These are phyloP conservation scores for Fistulifera pelliculosa DNA, from an alignment of 108 stramenopile genomes.

Conservation along the genomic window DNA sequence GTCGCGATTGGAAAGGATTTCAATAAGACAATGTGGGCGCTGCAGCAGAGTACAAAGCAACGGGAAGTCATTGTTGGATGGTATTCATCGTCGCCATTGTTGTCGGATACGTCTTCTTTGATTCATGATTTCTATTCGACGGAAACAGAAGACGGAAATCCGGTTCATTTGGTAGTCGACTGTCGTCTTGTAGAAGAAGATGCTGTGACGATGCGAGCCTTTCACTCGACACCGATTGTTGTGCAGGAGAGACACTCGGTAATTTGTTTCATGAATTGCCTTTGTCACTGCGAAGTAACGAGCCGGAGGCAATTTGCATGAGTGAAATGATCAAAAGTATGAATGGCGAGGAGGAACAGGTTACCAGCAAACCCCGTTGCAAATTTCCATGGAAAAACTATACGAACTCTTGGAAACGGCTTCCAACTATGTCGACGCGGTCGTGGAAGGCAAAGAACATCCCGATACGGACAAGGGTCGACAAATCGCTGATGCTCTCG, in stretches of 20 bases:
- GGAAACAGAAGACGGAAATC: conserved; percentile 85
- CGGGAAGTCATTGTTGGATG: conserved; percentile 90
- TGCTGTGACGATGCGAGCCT: conserved; percentile 70
- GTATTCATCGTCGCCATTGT: conserved; percentile 85
- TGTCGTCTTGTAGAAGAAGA: conserved; percentile 58
- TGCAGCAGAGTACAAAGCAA: conserved; percentile 44
- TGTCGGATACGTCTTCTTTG: conserved; percentile 85
- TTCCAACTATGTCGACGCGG: conserved; percentile 75
- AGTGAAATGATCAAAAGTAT: conserved; percentile 68
- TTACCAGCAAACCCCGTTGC: conserved; percentile 16
- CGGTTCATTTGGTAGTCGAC: conserved; percentile 85
- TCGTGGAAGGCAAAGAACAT: conserved; percentile 63
- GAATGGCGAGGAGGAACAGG: conserved; percentile 21
- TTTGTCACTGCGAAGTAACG: conserved; percentile 55
- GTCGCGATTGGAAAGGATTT: conserved; percentile 96
- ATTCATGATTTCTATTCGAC: conserved; percentile 95
- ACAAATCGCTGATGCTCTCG: conserved; percentile 77
- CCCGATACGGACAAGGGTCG: conserved; percentile 68
- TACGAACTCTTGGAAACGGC: conserved; percentile 74
- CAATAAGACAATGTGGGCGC: conserved; percentile 80
- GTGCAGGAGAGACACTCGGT: conserved; percentile 78
- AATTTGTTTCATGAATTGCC: conserved; percentile 89
- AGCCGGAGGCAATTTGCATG: conserved; percentile 83
- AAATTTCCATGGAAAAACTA: conserved; percentile 70
- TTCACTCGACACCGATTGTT: conserved; percentile 57